Evolutionary conservation across 1,139 yeast genomes (phyloP), one percentile per base, ranked within the genome.

Genomic region (Pichia sp.): DNA sequence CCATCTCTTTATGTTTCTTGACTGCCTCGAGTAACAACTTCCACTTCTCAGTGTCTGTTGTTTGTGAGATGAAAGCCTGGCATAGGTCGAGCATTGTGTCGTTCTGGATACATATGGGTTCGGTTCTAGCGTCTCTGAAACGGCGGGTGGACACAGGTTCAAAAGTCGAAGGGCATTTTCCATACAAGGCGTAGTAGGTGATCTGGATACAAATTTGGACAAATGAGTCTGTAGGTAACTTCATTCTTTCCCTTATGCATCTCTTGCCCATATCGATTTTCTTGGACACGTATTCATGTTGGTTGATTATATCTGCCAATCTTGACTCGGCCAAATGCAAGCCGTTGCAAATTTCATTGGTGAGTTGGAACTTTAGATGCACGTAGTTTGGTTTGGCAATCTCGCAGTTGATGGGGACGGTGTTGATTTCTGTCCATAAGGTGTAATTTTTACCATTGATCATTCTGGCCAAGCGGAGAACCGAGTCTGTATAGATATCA

Each of bases 301-400:
- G 89, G 60, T 84, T 79, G 53, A 87, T 84, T 61, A 85, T 75
- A 69, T 87, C 95, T 1, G 92, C 86, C 59, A 87, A 72, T 60
- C 90, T 77, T 0, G 92, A 87, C 66, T 87, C 93, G 1, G 90
- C 84, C 44, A 85, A 73, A 68, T 84, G 90, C 36, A 87, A 80
- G 34, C 81, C 73, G 23, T 68, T 65, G 53, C 70, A 68, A 52
- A 75, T 60, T 50, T 76, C 78, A 23, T 75, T 72, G 31, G 85
- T 78, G 57, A 79, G 73, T 19, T 73, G 72, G 74, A 88, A 82
- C 11, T 68, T 65, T 49, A 87, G 67, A 58, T 72, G 72, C 6
- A 63, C 59, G 8, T 73, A 72, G 0, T 60, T 67, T 29, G 84
- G 88, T 62, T 80, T 80, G 40, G 64, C 61, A 26, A 62, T 60